A percentile compares a stretch with the other conserved stretches of the same genome.
phyloP scores from a whole-genome alignment of 805 yeast species.

The Jamesozyma gamospora region DNA sequence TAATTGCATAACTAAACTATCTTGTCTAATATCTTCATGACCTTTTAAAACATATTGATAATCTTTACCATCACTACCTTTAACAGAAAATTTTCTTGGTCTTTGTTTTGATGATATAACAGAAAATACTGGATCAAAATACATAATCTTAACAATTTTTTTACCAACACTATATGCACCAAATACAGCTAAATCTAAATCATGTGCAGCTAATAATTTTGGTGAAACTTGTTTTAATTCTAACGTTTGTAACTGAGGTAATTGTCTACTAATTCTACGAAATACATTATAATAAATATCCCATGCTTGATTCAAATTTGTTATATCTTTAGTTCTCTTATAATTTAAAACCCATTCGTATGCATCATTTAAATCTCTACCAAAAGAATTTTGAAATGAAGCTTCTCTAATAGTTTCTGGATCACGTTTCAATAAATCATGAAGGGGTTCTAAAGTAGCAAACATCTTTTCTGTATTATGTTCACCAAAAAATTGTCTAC shows the following conservation, averaged over 20 bases:
- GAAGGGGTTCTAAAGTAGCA: slow-evolving; percentile 78
- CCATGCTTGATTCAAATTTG: slow-evolving; percentile 92
- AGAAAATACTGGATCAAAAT: slow-evolving; percentile 69
- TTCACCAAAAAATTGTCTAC: slow-evolving; percentile 81
- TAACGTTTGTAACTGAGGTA: slow-evolving; percentile 72
- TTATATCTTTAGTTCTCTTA: slow-evolving; percentile 71
- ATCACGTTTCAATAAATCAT: slow-evolving; percentile 67
- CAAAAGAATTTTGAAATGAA: slow-evolving; percentile 82
- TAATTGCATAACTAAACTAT: slow-evolving; percentile 90
- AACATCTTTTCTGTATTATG: slow-evolving; percentile 93
- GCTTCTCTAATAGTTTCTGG: slow-evolving; percentile 86
- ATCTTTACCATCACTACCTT: slow-evolving; percentile 83
- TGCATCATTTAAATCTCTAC: slow-evolving; percentile 82
- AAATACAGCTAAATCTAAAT: slow-evolving; percentile 79
- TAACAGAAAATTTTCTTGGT: slow-evolving; percentile 69
- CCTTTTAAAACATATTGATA: slow-evolving; percentile 77
- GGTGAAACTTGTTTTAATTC: slow-evolving; percentile 92
- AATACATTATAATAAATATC: slow-evolving; percentile 90
- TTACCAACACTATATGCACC: slow-evolving; percentile 74
- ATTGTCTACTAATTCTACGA: slow-evolving; percentile 76
- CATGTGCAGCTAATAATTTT: slow-evolving; percentile 59
- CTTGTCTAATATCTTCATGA: slow-evolving; percentile 95
- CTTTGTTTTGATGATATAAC: slow-evolving; percentile 90
- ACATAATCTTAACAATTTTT: slow-evolving; percentile 57
- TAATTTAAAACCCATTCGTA: slow-evolving; percentile 83